Percentiles rank a stretch among this genome's conserved stretches.
These are phyloP conservation scores for Hypomyces perniciosus DNA, from an alignment of 2,329 filamentous ascomycete species.

Conservation along the genomic window DNA sequence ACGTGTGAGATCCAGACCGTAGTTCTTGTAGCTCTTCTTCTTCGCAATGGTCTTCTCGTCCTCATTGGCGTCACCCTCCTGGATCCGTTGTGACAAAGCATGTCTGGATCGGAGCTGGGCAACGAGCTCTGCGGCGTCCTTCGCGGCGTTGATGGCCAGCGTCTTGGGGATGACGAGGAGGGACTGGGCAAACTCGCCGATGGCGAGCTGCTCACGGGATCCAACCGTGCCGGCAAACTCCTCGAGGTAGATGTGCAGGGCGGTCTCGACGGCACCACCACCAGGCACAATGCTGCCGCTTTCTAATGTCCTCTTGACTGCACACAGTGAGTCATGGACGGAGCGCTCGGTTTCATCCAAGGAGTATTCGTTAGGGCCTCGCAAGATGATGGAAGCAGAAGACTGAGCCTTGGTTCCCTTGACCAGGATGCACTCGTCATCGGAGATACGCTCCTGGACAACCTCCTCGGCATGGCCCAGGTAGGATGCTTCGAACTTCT, in stretches of 20 bases:
- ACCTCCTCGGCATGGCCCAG: constrained; percentile 93
- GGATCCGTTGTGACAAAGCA: constrained; percentile 85
- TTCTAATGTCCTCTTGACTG: constrained; percentile 94
- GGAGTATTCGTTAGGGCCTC: constrained; percentile 91
- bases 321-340: constrained; percentile 91
- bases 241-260: constrained; percentile 96
- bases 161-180: constrained; percentile 95
- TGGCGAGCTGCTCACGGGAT: constrained; percentile 93
- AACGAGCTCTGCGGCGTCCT: constrained; percentile 90
- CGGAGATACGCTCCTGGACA: constrained; percentile 95
- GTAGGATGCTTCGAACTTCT: constrained; percentile 87
- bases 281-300: constrained; percentile 95
- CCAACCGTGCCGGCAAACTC: constrained; percentile 97
- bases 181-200: constrained; percentile 93
- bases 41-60: constrained; percentile 85
- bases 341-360: constrained; percentile 99
- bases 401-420: constrained; percentile 94
- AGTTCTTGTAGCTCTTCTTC: constrained; percentile 98
- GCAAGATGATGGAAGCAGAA: constrained; percentile 91
- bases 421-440: constrained; percentile 95
- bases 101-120: constrained; percentile 93
- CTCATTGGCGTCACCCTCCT: constrained; percentile 76
- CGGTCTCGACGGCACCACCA: constrained; percentile 96
- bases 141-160: constrained; percentile 91
- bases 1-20: constrained; percentile 82